phyloP scores from a whole-genome alignment of 495 filamentous ascomycete genomes.

The Aspergillus panamensis region DNA sequence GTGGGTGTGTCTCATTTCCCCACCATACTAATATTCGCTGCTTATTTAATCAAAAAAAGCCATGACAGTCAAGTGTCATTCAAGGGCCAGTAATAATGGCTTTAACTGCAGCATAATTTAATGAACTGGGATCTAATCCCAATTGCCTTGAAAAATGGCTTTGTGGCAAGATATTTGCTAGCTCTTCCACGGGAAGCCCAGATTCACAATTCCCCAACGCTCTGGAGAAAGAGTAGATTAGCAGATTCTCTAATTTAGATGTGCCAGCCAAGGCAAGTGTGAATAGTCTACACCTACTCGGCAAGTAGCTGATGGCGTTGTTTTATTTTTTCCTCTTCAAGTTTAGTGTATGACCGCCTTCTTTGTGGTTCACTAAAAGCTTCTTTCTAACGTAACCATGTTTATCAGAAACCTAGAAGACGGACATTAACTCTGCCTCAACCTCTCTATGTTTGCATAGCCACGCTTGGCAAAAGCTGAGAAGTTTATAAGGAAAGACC shows the following conservation, averaged over 20 bases:
- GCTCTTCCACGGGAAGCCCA: no score
- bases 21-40: background rate
- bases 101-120: background rate
- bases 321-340: background rate
- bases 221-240: no score
- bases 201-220: no score
- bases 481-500: background rate
- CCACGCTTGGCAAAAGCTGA: slow-evolving; percentile 26
- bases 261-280: no score
- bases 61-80: background rate
- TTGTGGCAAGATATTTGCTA: no score
- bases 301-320: background rate
- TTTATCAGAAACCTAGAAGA: no score
- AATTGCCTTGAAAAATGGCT: no score
- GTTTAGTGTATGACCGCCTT: background rate
- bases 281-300: background rate
- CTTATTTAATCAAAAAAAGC: slow-evolving; percentile 5
- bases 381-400: background rate
- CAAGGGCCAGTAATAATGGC: no score
- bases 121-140: no score
- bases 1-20: slow-evolving; percentile 12
- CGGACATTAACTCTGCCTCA: no score
- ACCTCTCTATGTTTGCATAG: slow-evolving; percentile 14
- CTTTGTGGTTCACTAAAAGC: background rate
- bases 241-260: no score